phyloP scores from a whole-genome alignment of 1,284 basidiomycete species.

The Omphalotus olearius region DNA sequence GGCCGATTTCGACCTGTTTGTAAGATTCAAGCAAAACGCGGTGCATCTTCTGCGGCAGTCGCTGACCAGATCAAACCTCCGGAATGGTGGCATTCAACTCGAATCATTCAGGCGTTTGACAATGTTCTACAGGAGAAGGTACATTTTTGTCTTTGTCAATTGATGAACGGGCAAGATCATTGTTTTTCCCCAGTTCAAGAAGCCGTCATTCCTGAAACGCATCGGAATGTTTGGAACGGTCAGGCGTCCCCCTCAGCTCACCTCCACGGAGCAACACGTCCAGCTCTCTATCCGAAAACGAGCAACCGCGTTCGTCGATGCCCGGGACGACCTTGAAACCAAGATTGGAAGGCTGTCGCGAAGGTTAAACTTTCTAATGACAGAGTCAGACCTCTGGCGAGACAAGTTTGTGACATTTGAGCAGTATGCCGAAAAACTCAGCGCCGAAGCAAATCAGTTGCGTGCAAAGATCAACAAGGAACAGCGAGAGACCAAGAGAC shows the following conservation, averaged over 20 bases:
- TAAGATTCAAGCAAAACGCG: constrained; percentile 80
- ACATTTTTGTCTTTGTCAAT: constrained; percentile 18
- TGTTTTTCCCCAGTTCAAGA: constrained; percentile 62
- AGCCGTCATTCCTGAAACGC: constrained; percentile 84
- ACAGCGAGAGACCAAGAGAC: constrained; percentile 78
- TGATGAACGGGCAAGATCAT: constrained; percentile 16
- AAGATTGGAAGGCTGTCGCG: constrained; percentile 82
- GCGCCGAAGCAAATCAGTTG: constrained; percentile 77
- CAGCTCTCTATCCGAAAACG: constrained; percentile 86
- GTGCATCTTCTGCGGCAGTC: constrained; percentile 73
- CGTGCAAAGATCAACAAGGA: constrained; percentile 84
- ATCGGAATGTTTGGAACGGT: constrained; percentile 71
- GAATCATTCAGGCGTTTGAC: constrained; percentile 88
- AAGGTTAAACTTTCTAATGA: constrained; percentile 87
- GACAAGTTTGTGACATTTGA: constrained; percentile 91
- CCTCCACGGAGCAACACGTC: constrained; percentile 75
- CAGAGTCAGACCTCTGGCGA: constrained; percentile 84
- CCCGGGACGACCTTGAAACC: constrained; percentile 86
- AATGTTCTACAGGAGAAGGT: constrained; percentile 84
- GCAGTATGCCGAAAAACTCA: constrained; percentile 88
- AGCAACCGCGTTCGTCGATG: constrained; percentile 89
- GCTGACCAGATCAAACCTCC: constrained; percentile 85
- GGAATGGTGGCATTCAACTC: constrained; percentile 89
- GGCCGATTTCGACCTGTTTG: constrained; percentile 82
- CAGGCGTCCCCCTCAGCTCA: constrained; percentile 73